Base-by-base conservation (phyloP, 2,329 filamentous ascomycete genomes). In the Mycosphaerella sp. region DNA sequence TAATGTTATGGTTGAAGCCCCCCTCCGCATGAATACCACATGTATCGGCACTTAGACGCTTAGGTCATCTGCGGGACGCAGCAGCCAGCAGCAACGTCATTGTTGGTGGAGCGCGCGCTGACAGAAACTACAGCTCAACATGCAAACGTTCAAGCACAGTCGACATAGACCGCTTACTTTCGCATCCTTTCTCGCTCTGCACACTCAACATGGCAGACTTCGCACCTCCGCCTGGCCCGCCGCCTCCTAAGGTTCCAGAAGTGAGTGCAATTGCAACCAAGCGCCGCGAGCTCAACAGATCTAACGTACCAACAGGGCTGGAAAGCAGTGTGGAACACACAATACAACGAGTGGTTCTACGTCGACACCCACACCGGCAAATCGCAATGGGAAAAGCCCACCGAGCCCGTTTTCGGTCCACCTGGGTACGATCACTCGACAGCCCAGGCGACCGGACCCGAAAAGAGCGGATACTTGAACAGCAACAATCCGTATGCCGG, bases 341-440 rank as follows among this genome's bases (percentile, higher is more conserved):
- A 93, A 65, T 95, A 95, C 74, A 85, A 85, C 64, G 85, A 93
- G 78, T 95, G 87, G 84, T 95, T 93, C 79, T 96, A 87, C 73
- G 86, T 95, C 54, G 93, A 96, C 73, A 80, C 86, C 55, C 80
- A 84, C 70, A 95, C 89, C 58, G 93, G 93, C 64, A 79, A 86
- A 66, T 95, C 90, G 4, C 86, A 91, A 77, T 96, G 90, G 90
- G 86, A 95, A 4, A 85, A 81, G 60, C 89, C 89, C 14, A 87
- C 82, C 34, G 77, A 77, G 47, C 84, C 86, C 39, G 81, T 82
- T 46, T 79, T 80, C 58, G 75, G 79, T 34, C 77, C 84, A 3
- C 85, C 86, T 0, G 77, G 78, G 56, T 89, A 90, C 70, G 72
- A 77, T 10, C 72, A 75, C 18, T 48, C 50, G 10, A 66, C 75